A percentile compares a stretch with the other conserved stretches of the same genome.
phyloP scores from a whole-genome alignment of 345 rosid species.

The Citrus unshiu region DNA sequence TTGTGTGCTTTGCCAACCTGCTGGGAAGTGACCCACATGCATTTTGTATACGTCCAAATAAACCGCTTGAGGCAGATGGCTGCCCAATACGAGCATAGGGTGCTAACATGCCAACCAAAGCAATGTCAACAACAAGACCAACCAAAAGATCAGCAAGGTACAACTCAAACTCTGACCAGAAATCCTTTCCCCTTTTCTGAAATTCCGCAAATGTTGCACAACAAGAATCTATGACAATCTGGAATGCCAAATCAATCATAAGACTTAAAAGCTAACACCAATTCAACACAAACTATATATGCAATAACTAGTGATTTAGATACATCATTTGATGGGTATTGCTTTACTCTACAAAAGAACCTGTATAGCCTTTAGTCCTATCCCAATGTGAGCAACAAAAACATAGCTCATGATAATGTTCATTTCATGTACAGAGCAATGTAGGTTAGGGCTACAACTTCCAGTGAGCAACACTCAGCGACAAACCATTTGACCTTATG shows the following conservation, averaged over 20 bases:
- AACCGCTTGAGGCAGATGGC: constrained; percentile 62
- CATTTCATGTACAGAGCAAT: neutral
- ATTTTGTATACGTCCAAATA: constrained; percentile 52
- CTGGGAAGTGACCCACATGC: constrained; percentile 82
- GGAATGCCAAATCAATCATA: constrained; percentile 19
- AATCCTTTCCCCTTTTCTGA: constrained; percentile 87
- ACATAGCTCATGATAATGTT: neutral
- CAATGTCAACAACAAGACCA: constrained; percentile 80
- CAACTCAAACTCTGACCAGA: constrained; percentile 96
- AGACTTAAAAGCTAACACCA: neutral
- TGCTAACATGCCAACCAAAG: constrained; percentile 91
- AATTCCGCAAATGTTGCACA: constrained; percentile 94
- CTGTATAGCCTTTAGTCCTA: neutral
- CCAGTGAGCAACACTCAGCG: neutral
- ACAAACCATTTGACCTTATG: neutral
- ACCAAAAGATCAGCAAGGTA: constrained; percentile 89
- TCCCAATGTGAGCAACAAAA: neutral
- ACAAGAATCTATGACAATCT: constrained; percentile 86
- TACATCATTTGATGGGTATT: neutral
- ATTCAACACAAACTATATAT: neutral
- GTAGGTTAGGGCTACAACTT: neutral
- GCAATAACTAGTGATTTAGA: neutral
- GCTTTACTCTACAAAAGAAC: neutral
- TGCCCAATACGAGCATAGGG: constrained; percentile 87
- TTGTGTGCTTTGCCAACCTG: constrained; percentile 40